Base-by-base conservation (phyloP, 768 basidiomycete genomes). In the Myochromella boudieri region DNA sequence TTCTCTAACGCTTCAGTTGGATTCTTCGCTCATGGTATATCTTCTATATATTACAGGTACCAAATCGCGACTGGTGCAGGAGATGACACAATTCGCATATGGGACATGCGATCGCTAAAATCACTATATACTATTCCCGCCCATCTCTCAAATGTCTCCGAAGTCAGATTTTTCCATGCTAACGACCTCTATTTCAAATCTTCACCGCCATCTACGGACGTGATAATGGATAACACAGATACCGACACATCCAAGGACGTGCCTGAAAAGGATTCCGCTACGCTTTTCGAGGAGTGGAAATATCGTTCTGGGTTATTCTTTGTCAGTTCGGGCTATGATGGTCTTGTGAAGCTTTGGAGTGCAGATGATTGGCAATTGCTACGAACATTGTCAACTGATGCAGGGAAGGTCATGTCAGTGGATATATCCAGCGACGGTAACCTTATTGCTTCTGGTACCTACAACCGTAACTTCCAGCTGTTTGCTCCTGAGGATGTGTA, bases 351-450 rank as follows among this genome's bases (percentile, higher is more conserved):
- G 65, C 60, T 99, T 45, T 99, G 97, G 97, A 91, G 87, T 59
- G 91, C 95, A 37, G 97, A 98, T 62, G 97, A 99, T 60, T 99
- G 97, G 97, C 93, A 92, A 58, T 70, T 95, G 34, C 76, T 97
- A 42, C 80, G 85, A 52, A 88, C 88, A 34, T 74, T 99, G 48
- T 84, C 92, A 42, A 95, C 93, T 17, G 95, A 98, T 61, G 86
- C 88, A 21, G 93, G 95, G n/a, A 98, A 97, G 67, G 95, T 97
- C 50, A 99, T 98, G 97, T 91, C 90, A 6, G 94, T 97, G 8
- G 97, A 99, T 63, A 76, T 98, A 17, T 83, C 85, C 21, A 76
- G 76, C 44, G 91, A 95, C 63, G 91, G 85, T 10, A 84, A 82
- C 58, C 76, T 91, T 61, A 77, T 97, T 34, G 95, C 85, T 3